A percentile compares a stretch with the other conserved stretches of the same genome.
phyloP scores from a whole-genome alignment of 495 filamentous ascomycete genomes.

The Geopyxis carbonaria region DNA sequence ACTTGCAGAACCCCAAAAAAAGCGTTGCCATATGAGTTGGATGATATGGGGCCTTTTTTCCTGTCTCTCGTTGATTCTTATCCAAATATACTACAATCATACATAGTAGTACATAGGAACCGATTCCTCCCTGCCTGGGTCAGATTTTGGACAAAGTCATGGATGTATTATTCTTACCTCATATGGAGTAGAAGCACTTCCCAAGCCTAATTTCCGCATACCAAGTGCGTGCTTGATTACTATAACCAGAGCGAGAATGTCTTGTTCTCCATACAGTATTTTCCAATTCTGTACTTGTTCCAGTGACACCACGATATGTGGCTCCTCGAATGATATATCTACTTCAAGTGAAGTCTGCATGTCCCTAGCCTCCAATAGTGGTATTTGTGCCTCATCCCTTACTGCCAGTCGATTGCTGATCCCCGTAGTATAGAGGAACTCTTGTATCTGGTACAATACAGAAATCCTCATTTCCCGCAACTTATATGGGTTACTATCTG shows the following conservation, averaged over 20 bases:
- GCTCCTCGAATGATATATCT: constrained; percentile 6
- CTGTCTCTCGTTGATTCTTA: background rate
- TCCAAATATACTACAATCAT: constrained; percentile 6
- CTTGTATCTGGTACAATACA: background rate
- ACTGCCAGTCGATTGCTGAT: background rate
- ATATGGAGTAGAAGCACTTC: constrained; percentile 1
- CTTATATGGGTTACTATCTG: constrained; percentile 1
- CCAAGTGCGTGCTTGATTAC: constrained; percentile 4
- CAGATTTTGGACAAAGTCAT: background rate
- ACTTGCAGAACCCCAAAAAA: background rate
- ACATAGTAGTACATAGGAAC: constrained; percentile 5
- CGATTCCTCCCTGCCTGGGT: constrained; percentile 1
- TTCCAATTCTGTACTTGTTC: constrained; percentile 2
- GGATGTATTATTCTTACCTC: background rate
- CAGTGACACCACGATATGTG: background rate
- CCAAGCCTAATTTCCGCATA: constrained; percentile 5
- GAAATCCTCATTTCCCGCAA: background rate
- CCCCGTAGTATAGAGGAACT: background rate
- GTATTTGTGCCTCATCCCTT: constrained; percentile 3
- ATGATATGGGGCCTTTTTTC: too few relatives aligned
- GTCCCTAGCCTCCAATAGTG: constrained; percentile 1
- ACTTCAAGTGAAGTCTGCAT: background rate
- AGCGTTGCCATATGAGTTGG: background rate
- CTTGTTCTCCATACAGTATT: background rate
- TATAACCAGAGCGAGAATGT: background rate